Evolutionary conservation across 1,284 basidiomycete genomes (phyloP).

Genomic region (Tilletia caries): DNA sequence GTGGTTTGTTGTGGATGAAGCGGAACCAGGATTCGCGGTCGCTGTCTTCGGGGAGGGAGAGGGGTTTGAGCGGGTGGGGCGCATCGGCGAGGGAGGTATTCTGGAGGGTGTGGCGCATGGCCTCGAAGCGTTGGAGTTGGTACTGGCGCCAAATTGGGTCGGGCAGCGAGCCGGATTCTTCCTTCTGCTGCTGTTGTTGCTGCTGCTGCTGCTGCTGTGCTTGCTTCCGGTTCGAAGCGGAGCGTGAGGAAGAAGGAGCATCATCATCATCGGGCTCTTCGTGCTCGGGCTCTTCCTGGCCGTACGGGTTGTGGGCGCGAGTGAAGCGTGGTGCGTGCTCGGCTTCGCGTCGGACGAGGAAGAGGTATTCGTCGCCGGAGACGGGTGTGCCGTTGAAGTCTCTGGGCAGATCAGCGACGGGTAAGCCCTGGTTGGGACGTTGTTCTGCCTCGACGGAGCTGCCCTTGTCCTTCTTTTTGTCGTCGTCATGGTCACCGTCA

Average conservation of each 20-base stretch:
- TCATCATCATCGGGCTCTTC: not conserved
- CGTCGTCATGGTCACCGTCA: not conserved
- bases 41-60: not conserved
- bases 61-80: not conserved
- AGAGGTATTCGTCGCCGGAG: not conserved
- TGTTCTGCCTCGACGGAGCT: not conserved
- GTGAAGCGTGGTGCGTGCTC: not conserved
- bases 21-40: not conserved
- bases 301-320: conserved; percentile 3
- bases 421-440: not conserved
- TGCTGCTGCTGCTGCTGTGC: not conserved
- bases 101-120: not conserved
- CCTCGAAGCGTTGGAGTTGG: not conserved
- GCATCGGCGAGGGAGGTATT: not conserved
- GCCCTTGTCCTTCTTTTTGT: no score
- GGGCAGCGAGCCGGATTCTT: not conserved
- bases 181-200: not conserved
- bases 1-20: conserved; percentile 4
- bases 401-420: not conserved
- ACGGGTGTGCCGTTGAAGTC: not conserved
- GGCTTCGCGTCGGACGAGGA: conserved; percentile 1
- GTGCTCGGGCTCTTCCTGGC: not conserved
- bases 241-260: not conserved
- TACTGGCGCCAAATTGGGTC: not conserved
- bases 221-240: not conserved